Evolutionary conservation across 306 rosid species (phyloP), one percentile per base, ranked within the genome.

Genomic region (Cotoneaster glaucophyllus): DNA sequence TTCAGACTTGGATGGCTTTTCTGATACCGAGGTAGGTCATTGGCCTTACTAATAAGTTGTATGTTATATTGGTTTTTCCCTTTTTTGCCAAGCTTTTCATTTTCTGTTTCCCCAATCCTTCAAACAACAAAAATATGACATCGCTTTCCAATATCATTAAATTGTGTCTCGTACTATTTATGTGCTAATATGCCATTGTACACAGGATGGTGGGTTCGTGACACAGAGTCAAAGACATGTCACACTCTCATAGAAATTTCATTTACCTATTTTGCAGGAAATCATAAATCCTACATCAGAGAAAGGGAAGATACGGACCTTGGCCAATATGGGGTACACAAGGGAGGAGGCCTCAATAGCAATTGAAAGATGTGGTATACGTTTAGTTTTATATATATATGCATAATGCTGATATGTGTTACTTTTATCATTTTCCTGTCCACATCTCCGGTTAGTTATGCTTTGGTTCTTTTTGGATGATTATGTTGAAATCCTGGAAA

Each of bases 321-420:
- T 96, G 77, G 84, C 88, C 74, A 82, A 78, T 22, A 92, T 96
- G 99, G 99, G 99, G 24, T 92, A 78, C 81, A 32, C 85, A 24
- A 74, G 19, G 54, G 82, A 80, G 3, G 99, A 89, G 83, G 98
- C 93, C 78, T 83, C 88, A 58, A 45, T 74, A 34, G 99, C 99
- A 53, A 57, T 92, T 14, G 90, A 92, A 74, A 90, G 99, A 92
- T 92, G 93, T 69, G 99, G 99, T 92, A 63, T 70, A 25, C 75
- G 32, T 14, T 12, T 67, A 15, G 11, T 39, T 62, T 37, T 15
- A 8, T 24, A n/a, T 17, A n/a, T 17, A 43, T n/a, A 54, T 70
- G 65, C 63, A 9, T 11, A 31, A 32, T 19, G 22, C 8, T 14
- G 21, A 75, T 71, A 43, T 56, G 56, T 22, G 31, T 63, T 73